Conservation (phyloP, 2,329 filamentous ascomycete species). For the Penicillium sp. region DNA sequence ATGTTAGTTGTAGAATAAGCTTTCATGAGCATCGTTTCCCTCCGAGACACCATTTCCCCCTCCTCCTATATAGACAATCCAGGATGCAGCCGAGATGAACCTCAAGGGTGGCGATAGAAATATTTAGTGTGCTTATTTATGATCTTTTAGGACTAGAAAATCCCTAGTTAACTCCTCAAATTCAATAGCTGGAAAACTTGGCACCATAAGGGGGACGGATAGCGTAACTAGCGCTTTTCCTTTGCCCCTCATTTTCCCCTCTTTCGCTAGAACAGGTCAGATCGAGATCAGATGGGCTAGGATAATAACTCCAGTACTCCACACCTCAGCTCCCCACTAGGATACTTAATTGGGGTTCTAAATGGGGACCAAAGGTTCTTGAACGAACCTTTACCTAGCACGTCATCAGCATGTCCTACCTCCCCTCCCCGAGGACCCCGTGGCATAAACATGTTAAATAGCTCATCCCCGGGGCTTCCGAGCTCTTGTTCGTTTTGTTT, state of each 20-base stretch:
- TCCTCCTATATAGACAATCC: background rate
- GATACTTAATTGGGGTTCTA: background rate
- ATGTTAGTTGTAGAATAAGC: background rate
- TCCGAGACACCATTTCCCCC: background rate
- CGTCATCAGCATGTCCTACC: background rate
- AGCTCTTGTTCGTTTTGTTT: background rate
- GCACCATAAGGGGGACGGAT: background rate
- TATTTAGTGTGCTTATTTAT: slow-evolving; percentile 8
- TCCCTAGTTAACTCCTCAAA: background rate
- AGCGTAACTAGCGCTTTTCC: background rate
- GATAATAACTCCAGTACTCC: background rate
- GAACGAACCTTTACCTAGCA: background rate
- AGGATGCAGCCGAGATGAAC: background rate
- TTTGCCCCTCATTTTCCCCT: slow-evolving; percentile 9
- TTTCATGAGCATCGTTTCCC: background rate
- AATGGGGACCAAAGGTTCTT: background rate
- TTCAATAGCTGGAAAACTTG: slow-evolving; percentile 9
- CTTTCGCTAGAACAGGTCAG: slow-evolving; percentile 10
- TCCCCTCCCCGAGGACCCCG: background rate
- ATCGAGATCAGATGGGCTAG: slow-evolving; percentile 13
- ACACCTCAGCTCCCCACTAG: background rate
- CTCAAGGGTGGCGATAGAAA: background rate
- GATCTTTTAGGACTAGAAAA: background rate
- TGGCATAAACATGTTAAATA: slow-evolving; percentile 13
- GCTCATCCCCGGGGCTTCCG: background rate